phyloP scores from a whole-genome alignment of 106 monocot species.

The Acanthochlamys bracteata region DNA sequence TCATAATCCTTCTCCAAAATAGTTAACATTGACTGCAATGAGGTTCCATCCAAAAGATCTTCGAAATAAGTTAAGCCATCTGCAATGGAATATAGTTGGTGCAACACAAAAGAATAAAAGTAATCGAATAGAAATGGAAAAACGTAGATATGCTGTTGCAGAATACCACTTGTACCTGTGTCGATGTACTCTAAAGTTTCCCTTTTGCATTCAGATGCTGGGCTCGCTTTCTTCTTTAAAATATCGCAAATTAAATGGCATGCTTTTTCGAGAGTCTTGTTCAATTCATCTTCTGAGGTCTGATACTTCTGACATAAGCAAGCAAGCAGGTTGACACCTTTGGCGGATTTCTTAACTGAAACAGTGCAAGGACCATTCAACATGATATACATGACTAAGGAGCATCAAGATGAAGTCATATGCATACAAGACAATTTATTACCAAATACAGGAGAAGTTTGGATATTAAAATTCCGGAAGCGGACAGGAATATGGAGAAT shows the following conservation, averaged over 20 bases:
- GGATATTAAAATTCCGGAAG: conserved; percentile 60
- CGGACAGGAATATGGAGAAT: conserved; percentile 72
- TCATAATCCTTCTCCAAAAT: conserved; percentile 86
- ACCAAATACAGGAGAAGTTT: conserved; percentile 47
- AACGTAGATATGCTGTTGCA: no score
- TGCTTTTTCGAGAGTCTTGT: conserved; percentile 47
- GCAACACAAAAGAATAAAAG: no score
- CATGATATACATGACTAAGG: background rate
- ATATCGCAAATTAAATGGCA: conserved; percentile 64
- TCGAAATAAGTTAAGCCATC: conserved; percentile 82
- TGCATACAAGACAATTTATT: background rate
- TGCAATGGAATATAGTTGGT: conserved; percentile 12
- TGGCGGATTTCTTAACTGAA: conserved; percentile 68
- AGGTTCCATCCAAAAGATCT: conserved; percentile 64
- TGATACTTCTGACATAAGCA: conserved; percentile 72
- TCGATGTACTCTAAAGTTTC: conserved; percentile 50
- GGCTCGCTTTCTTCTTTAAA: conserved; percentile 64
- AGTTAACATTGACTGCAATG: conserved; percentile 47
- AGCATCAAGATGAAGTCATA: background rate
- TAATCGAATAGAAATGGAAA: no score
- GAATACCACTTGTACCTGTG: conserved; percentile 32
- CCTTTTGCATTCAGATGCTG: conserved; percentile 46
- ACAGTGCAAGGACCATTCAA: background rate
- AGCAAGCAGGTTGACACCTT: conserved; percentile 68
- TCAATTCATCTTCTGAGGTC: conserved; percentile 84